Conservation (phyloP, 306 rosid species). For the Rosa rugosa region DNA sequence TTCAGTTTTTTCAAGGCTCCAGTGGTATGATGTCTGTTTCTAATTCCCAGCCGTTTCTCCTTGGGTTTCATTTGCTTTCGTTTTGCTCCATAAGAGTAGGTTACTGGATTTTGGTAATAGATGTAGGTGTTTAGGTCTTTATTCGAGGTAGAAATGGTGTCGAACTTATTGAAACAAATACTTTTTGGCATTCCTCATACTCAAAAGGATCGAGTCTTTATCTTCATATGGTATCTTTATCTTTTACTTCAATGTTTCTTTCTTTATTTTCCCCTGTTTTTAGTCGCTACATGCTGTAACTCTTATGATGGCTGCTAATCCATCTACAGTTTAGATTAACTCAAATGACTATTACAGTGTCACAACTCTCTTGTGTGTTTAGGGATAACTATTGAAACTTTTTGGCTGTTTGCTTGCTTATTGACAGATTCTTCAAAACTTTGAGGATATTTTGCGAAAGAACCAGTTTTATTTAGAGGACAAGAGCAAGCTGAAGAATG, state of each 20-base stretch:
- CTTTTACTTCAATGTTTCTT: not conserved
- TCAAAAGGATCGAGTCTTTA: not conserved
- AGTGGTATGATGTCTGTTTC: not conserved
- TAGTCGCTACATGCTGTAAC: not conserved
- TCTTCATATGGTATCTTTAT: not conserved
- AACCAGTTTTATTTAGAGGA: constrained; percentile 68
- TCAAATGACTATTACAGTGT: not conserved
- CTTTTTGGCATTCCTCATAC: not conserved
- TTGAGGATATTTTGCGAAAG: constrained; percentile 64
- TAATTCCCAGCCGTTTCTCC: not conserved
- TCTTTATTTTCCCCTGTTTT: not conserved
- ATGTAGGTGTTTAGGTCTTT: not conserved
- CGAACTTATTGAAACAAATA: not conserved
- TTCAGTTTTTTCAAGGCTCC: not conserved
- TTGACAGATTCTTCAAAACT: constrained; percentile 77
- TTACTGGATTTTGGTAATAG: not conserved
- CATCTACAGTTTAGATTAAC: not conserved
- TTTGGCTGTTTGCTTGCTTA: constrained; percentile 28
- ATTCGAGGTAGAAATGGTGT: not conserved
- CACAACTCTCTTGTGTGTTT: not conserved
- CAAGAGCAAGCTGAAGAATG: constrained; percentile 66
- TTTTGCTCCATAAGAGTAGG: not conserved
- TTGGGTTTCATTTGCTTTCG: not conserved
- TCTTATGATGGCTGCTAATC: not conserved
- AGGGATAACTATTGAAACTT: constrained; percentile 1